phyloP scores from a whole-genome alignment of 345 rosid species.

The Gossypium arboreum region DNA sequence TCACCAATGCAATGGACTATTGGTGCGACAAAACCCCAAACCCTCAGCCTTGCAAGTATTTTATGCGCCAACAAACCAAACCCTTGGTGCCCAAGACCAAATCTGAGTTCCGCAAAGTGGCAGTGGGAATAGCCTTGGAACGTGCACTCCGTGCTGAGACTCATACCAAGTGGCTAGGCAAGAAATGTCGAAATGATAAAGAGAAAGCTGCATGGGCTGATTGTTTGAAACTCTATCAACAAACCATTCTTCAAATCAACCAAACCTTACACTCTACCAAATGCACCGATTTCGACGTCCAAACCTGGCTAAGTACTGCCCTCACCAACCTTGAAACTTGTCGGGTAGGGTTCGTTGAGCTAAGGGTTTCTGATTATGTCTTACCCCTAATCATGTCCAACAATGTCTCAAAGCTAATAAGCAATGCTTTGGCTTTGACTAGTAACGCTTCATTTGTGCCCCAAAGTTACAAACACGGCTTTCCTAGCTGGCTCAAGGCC shows the following conservation, averaged over 20 bases:
- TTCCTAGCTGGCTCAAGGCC: constrained; percentile 64
- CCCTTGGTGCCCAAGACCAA: constrained; percentile 29
- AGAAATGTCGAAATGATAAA: constrained; percentile 48
- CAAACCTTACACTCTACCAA: constrained; percentile 42
- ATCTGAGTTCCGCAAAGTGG: constrained; percentile 46
- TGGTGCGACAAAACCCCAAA: constrained; percentile 79
- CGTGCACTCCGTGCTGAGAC: constrained; percentile 47
- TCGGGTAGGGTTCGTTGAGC: constrained; percentile 54
- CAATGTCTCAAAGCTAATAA: constrained; percentile 58
- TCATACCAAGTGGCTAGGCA: constrained; percentile 45
- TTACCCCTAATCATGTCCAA: constrained; percentile 50
- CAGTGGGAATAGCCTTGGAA: constrained; percentile 46
- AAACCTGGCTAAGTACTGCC: constrained; percentile 87
- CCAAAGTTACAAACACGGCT: constrained; percentile 36
- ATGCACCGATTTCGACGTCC: constrained; percentile 59
- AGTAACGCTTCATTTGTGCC: constrained; percentile 18
- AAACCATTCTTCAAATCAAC: constrained; percentile 54
- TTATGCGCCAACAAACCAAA: constrained; percentile 28
- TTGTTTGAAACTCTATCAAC: constrained; percentile 57
- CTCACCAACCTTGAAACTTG: constrained; percentile 76
- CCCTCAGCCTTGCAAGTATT: constrained; percentile 61
- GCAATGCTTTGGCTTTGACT: constrained; percentile 61
- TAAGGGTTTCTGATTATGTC: constrained; percentile 45
- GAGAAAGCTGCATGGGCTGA: constrained; percentile 82
- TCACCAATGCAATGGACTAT: constrained; percentile 33